A percentile compares a stretch with the other conserved stretches of the same genome.
phyloP scores from a whole-genome alignment of 306 rosid species.

The Begonia loranthoides region DNA sequence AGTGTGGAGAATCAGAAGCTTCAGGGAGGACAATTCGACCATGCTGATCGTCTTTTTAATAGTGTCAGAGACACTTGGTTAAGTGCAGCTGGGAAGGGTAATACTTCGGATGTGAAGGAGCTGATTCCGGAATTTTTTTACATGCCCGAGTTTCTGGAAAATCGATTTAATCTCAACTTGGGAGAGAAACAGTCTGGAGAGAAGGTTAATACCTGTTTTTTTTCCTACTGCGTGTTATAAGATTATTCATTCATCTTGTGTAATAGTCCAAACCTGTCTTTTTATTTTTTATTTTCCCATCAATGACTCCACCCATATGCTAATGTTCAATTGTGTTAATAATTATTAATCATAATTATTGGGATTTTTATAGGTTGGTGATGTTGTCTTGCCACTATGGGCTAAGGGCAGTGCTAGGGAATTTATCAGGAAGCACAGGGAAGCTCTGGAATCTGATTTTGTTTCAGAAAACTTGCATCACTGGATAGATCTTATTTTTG shows the following conservation, averaged over 20 bases:
- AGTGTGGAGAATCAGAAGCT: conserved; percentile 92
- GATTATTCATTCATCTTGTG: neutral
- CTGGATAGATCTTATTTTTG: conserved; percentile 98
- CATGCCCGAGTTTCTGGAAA: conserved; percentile 89
- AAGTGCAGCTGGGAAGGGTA: conserved; percentile 98
- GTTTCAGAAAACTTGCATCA: conserved; percentile 94
- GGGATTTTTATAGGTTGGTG: conserved; percentile 62
- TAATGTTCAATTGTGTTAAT: too few species aligned
- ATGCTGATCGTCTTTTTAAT: conserved; percentile 99
- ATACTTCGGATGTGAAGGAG: conserved; percentile 98
- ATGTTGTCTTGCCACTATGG: conserved; percentile 88
- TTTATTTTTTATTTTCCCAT: too few species aligned
- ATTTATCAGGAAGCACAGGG: conserved; percentile 95
- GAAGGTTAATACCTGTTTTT: conserved; percentile 41
- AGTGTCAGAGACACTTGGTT: conserved; percentile 91
- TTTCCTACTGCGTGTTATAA: conserved; percentile 5
- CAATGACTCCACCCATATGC: too few species aligned
- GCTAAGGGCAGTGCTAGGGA: conserved; percentile 88
- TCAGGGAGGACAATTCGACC: conserved; percentile 99
- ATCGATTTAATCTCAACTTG: conserved; percentile 82
- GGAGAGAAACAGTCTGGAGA: conserved; percentile 99
- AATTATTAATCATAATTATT: conserved; percentile 5
- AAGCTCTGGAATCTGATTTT: conserved; percentile 90
- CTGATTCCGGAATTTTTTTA: conserved; percentile 96
- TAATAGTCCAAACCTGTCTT: neutral